These are phyloP conservation scores for Wallacemonas sp. DNA, from an alignment of 208 protist species.

Conservation along the genomic window DNA sequence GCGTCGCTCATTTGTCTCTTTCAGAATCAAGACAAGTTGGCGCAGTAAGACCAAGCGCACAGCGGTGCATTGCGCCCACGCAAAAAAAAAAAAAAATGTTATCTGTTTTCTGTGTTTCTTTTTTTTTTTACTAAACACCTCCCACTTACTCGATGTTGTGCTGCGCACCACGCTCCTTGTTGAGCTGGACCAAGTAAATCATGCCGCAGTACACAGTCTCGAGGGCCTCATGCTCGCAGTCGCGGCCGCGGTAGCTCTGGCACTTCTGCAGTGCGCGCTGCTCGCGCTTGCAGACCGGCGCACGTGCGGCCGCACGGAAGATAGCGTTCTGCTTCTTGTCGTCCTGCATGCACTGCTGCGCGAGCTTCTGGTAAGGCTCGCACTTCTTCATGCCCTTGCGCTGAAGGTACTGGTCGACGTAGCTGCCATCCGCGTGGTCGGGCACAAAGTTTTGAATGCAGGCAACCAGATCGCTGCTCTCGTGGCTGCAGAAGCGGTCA, in stretches of 20 bases:
- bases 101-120: background rate
- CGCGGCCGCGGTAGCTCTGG: constrained; percentile 39
- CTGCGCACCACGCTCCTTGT: constrained; percentile 36
- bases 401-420: constrained; percentile 83
- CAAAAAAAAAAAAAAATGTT: too few species aligned
- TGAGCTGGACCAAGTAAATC: constrained; percentile 72
- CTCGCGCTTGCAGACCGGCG: constrained; percentile 72
- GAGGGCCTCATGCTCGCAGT: constrained; percentile 82
- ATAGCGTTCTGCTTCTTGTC: constrained; percentile 79
- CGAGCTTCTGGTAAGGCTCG: constrained; percentile 70
- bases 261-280: constrained; percentile 51
- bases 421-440: constrained; percentile 67
- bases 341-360: constrained; percentile 70
- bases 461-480: constrained; percentile 76
- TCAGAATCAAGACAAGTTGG: too few species aligned
- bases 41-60: too few species aligned
- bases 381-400: constrained; percentile 71
- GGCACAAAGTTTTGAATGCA: constrained; percentile 89
- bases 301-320: constrained; percentile 60
- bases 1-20: too few species aligned
- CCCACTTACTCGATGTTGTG: constrained; percentile 6
- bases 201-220: constrained; percentile 87
- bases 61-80: too few species aligned
- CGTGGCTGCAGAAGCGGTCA: constrained; percentile 71
- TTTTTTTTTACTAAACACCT: background rate